Conservation (phyloP, 2,329 filamentous ascomycete genomes). For the Curvularia lunata region DNA sequence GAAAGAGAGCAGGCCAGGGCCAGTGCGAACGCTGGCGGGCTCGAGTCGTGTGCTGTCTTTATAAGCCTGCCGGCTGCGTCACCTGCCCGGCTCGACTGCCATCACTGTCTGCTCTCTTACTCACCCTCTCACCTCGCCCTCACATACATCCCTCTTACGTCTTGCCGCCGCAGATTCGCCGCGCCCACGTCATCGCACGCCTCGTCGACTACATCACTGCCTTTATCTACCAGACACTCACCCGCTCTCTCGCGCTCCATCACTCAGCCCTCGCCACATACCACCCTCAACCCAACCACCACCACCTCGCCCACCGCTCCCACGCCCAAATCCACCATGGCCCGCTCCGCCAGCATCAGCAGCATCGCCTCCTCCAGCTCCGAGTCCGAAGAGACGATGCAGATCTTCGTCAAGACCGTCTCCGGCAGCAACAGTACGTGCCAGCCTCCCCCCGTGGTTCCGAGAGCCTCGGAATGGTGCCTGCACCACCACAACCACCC, state of each 20-base stretch:
- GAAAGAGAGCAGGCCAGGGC: background rate
- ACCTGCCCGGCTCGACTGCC: slow-evolving; percentile 8
- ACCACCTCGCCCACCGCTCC: slow-evolving; percentile 7
- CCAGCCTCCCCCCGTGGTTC: slow-evolving; percentile 39
- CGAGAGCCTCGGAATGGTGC: slow-evolving; percentile 14
- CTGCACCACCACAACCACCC: background rate
- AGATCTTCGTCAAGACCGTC: slow-evolving; percentile 67
- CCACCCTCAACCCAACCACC: slow-evolving; percentile 1
- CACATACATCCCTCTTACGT: slow-evolving; percentile 3
- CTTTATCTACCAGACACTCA: background rate
- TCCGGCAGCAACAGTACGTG: slow-evolving; percentile 60
- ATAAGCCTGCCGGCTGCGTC: slow-evolving; percentile 24
- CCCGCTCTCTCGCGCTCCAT: background rate
- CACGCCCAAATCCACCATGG: slow-evolving; percentile 38
- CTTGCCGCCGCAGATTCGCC: slow-evolving; percentile 19
- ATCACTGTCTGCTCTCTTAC: slow-evolving; percentile 3
- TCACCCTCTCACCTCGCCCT: background rate
- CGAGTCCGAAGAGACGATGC: slow-evolving; percentile 61
- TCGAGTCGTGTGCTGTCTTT: slow-evolving; percentile 28
- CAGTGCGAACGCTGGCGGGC: slow-evolving; percentile 25
- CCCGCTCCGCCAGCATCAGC: slow-evolving; percentile 49
- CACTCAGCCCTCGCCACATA: background rate
- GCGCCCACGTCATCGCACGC: slow-evolving; percentile 22
- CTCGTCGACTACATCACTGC: slow-evolving; percentile 10
- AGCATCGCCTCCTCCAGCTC: slow-evolving; percentile 51